Evolutionary conservation across 1,284 basidiomycete genomes (phyloP).

Genomic region (Fomitiporia mediterranea): DNA sequence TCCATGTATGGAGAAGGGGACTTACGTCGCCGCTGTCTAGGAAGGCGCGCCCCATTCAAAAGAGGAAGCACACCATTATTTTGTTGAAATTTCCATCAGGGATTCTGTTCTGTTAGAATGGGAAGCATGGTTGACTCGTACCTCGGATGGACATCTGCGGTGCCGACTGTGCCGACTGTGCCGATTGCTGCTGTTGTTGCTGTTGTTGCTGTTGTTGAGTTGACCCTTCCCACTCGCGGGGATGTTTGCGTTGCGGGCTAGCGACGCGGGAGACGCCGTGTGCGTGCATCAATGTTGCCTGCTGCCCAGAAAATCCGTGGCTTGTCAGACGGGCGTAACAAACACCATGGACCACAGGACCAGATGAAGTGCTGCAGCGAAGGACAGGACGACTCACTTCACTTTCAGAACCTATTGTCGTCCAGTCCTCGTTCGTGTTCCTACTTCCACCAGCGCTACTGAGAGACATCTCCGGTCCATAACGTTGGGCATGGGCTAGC

Average conservation of each 20-base stretch:
- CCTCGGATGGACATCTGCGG: not conserved
- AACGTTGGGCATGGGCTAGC: not conserved
- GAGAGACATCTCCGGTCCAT: not conserved
- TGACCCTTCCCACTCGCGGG: constrained; percentile 12
- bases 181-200: too few species aligned
- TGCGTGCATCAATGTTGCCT: not conserved
- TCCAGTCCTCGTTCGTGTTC: not conserved
- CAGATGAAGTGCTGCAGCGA: not conserved
- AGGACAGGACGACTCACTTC: not conserved
- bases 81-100: too few species aligned
- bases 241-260: constrained; percentile 14
- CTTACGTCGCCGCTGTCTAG: constrained; percentile 11
- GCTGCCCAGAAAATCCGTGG: not conserved
- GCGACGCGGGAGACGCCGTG: not conserved
- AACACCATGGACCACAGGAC: not conserved
- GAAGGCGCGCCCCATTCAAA: too few species aligned
- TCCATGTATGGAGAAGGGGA: not conserved
- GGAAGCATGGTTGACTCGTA: too few species aligned
- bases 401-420: not conserved
- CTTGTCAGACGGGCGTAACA: not conserved
- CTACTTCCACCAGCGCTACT: not conserved
- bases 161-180: too few species aligned
- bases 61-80: not conserved
- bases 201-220: not conserved
- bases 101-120: not conserved